Conservation (phyloP, 2,329 filamentous ascomycete species). For the Xylaria sp. region DNA sequence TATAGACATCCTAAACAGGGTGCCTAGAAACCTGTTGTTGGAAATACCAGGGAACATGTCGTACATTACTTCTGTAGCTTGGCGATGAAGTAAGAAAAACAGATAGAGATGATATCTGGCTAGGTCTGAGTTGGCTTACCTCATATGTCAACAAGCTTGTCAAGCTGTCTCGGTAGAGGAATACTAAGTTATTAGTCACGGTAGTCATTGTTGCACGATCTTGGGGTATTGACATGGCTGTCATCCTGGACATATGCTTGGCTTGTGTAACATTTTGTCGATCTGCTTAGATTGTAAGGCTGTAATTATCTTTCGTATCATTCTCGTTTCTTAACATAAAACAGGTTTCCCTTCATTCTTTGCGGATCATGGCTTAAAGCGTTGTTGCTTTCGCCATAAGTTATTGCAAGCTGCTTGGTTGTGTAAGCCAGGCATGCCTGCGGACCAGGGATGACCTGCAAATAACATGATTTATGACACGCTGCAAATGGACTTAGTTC, state of each 20-base stretch:
- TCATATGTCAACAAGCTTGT: not conserved
- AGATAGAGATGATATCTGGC: not conserved
- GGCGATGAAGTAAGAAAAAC: not conserved
- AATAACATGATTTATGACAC: slow-evolving; percentile 15
- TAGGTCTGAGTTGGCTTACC: slow-evolving; percentile 13
- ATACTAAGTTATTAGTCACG: not conserved
- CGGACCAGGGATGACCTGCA: slow-evolving; percentile 13
- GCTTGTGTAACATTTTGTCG: not conserved
- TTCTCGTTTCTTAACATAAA: not conserved
- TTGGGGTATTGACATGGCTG: slow-evolving; percentile 2
- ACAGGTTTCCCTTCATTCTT: not conserved
- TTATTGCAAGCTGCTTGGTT: slow-evolving; percentile 3
- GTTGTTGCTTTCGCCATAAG: not conserved
- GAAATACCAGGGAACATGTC: not conserved
- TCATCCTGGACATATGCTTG: not conserved
- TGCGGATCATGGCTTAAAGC: not conserved
- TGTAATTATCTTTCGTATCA: not conserved
- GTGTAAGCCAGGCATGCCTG: slow-evolving; percentile 9
- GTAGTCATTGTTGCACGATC: slow-evolving; percentile 5
- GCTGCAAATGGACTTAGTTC: not conserved
- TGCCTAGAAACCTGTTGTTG: not conserved
- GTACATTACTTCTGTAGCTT: not conserved
- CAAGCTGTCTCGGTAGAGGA: not conserved
- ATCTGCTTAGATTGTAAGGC: not conserved
- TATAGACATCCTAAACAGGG: not conserved